Evolutionary conservation across 805 yeast species (phyloP).

Genomic region (Starmerella roubikii): DNA sequence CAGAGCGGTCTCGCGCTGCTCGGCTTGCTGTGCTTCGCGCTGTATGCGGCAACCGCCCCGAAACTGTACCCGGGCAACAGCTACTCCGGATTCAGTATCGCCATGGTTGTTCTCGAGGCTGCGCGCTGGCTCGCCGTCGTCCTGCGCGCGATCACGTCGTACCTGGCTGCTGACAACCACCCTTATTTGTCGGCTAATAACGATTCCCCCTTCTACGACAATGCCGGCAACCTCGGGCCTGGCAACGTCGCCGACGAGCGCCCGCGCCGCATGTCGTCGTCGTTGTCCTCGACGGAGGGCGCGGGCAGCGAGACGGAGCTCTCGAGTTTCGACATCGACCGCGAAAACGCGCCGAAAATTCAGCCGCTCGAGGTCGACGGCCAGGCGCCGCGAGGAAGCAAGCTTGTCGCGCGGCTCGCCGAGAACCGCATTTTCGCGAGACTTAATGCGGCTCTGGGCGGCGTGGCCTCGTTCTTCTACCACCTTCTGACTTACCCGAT

Average conservation of each 20-base stretch:
- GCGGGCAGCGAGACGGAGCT: slow-evolving; percentile 12
- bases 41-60: slow-evolving; percentile 48
- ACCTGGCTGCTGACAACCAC: slow-evolving; percentile 8
- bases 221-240: slow-evolving; percentile 7
- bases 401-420: slow-evolving; percentile 13
- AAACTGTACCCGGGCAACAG: slow-evolving; percentile 65
- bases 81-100: slow-evolving; percentile 51
- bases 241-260: background rate
- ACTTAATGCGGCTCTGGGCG: slow-evolving; percentile 21
- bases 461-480: slow-evolving; percentile 31
- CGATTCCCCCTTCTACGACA: background rate
- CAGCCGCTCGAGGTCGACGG: background rate
- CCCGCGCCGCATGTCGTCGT: slow-evolving; percentile 6
- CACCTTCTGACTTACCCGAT: slow-evolving; percentile 49
- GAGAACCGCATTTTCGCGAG: slow-evolving; percentile 15
- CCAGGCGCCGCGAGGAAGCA: slow-evolving; percentile 1
- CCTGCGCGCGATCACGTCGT: slow-evolving; percentile 9
- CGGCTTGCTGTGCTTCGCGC: slow-evolving; percentile 41
- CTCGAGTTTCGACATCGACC: slow-evolving; percentile 10
- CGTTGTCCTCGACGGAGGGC: slow-evolving; percentile 9
- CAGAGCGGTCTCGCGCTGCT: slow-evolving; percentile 34
- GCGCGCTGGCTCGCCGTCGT: slow-evolving; percentile 37
- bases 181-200: slow-evolving; percentile 9
- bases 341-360: slow-evolving; percentile 1
- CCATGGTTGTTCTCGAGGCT: slow-evolving; percentile 40